Evolutionary conservation across 805 yeast species (phyloP), one percentile per base, ranked within the genome.

Genomic region (Wickerhamomyces queroliae): DNA sequence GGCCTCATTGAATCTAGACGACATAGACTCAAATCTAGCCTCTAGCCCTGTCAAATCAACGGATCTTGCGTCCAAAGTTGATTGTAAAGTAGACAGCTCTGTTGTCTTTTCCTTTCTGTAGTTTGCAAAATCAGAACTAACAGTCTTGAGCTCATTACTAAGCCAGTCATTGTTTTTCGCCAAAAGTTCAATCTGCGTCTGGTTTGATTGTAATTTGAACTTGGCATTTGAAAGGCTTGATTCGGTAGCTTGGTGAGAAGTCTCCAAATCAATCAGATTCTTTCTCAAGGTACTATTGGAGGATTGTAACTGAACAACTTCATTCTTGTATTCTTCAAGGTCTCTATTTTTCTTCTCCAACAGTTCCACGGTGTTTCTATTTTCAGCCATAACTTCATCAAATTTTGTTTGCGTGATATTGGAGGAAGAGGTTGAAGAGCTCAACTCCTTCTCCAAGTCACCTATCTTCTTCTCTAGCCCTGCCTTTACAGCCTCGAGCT

Each of bases 121-220:
- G 9, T 40, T 42, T 3, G 52, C 30, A 36, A 63, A 58, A 28
- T 66, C 67, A 26, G 55, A 47, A 16, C 57, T 45, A 30, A 61
- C 56, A 5, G 57, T 42, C 15, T 57, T 52, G 15, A 74, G 50
- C 40, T 69, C 67, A 4, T 58, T 44, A 29, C 75, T 68, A 3
- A 74, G 50, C 58, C 70, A 59, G 15, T 62, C 66, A 42, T 66
- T 74, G 37, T 59, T 63, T 27, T 61, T 56, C 16, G 66, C 59
- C 15, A 67, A 47, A n/a, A 64, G 55, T 19, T 63, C 66, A 6
- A 72, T 38, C 38, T 75, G 78, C 39, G 66, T 73, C 25, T 58
- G 58, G 7, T 66, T 47, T 27, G 63, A 56, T 38, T 69, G 68
- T 18, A 63, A 48, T 32, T 58, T 62, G 30, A 68, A 47, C 42